Conservation (phyloP, 2,329 filamentous ascomycete species). For the Albifimbria verrucaria region DNA sequence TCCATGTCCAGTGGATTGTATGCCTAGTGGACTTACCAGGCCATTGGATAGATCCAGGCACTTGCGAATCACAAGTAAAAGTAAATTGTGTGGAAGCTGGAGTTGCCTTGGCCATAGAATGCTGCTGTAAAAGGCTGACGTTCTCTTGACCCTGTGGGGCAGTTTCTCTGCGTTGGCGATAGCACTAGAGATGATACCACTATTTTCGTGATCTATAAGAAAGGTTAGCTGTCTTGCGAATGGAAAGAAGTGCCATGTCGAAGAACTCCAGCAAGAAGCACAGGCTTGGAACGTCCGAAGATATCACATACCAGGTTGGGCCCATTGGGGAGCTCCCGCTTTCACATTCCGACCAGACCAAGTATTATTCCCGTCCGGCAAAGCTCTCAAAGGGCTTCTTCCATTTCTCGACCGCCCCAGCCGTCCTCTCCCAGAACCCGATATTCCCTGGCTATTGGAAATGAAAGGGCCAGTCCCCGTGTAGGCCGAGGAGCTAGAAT, state of each 20-base stretch:
- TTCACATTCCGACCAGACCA: slow-evolving; percentile 51
- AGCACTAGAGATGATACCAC: slow-evolving; percentile 85
- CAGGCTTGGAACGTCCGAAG: too few relatives aligned
- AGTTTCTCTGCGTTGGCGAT: slow-evolving; percentile 83
- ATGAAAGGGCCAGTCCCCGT: slow-evolving; percentile 47
- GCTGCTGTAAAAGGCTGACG: slow-evolving; percentile 72
- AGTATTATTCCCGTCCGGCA: slow-evolving; percentile 55
- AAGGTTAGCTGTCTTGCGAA: background rate
- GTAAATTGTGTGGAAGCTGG: slow-evolving; percentile 87
- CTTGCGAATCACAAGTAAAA: slow-evolving; percentile 91
- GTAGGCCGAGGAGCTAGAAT: slow-evolving; percentile 21
- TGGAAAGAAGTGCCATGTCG: background rate
- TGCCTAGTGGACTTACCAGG: slow-evolving; percentile 45
- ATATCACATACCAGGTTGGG: slow-evolving; percentile 42
- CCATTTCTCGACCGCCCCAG: slow-evolving; percentile 66
- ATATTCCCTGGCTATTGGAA: slow-evolving; percentile 58
- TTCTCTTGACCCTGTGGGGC: slow-evolving; percentile 71
- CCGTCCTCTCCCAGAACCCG: slow-evolving; percentile 79
- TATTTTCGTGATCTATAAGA: slow-evolving; percentile 40
- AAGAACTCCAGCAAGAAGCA: background rate
- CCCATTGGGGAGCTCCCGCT: slow-evolving; percentile 40
- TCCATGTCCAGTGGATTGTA: background rate
- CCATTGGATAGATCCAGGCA: slow-evolving; percentile 74
- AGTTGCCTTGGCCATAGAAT: slow-evolving; percentile 56
- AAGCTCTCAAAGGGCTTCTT: slow-evolving; percentile 59